A percentile compares a stretch with the other conserved stretches of the same genome.
Evolutionary conservation across 2,329 filamentous ascomycete genomes (phyloP).

Genomic region (Trichoderma polysporum): DNA sequence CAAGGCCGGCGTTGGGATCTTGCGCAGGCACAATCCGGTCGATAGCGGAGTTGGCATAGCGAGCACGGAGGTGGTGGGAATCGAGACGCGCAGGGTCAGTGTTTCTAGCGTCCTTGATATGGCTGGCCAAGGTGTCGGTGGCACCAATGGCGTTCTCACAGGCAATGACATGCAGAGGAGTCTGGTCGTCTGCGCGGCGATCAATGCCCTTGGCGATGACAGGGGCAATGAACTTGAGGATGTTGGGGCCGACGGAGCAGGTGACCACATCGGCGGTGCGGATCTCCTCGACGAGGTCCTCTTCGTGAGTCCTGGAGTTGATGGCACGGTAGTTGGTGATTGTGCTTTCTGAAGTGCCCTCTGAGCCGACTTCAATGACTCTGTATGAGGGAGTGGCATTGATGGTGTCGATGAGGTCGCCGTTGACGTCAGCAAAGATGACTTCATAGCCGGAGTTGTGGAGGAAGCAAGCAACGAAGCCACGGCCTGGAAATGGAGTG

Average conservation of each 20-base stretch:
- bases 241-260: constrained; percentile 93
- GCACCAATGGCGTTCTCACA: constrained; percentile 98
- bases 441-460: constrained; percentile 95
- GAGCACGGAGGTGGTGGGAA: constrained; percentile 70
- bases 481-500: constrained; percentile 51
- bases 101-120: constrained; percentile 75
- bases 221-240: constrained; percentile 94
- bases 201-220: constrained; percentile 94
- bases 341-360: constrained; percentile 75
- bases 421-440: constrained; percentile 93
- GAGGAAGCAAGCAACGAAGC: constrained; percentile 87
- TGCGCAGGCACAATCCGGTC: constrained; percentile 97
- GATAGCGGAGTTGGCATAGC: constrained; percentile 96
- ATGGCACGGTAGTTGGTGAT: constrained; percentile 97
- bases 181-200: constrained; percentile 60
- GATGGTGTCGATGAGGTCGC: constrained; percentile 74
- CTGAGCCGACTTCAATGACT: constrained; percentile 87
- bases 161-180: constrained; percentile 86
- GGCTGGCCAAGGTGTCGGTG: constrained; percentile 79
- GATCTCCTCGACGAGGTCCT: constrained; percentile 80
- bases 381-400: constrained; percentile 77
- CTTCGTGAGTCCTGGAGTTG: constrained; percentile 86
- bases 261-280: constrained; percentile 86
- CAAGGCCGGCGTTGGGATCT: constrained; percentile 72
- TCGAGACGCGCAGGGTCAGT: constrained; percentile 66